Base-by-base conservation (phyloP, 2,329 filamentous ascomycete species). In the Dothidotthia symphoricarpi region DNA sequence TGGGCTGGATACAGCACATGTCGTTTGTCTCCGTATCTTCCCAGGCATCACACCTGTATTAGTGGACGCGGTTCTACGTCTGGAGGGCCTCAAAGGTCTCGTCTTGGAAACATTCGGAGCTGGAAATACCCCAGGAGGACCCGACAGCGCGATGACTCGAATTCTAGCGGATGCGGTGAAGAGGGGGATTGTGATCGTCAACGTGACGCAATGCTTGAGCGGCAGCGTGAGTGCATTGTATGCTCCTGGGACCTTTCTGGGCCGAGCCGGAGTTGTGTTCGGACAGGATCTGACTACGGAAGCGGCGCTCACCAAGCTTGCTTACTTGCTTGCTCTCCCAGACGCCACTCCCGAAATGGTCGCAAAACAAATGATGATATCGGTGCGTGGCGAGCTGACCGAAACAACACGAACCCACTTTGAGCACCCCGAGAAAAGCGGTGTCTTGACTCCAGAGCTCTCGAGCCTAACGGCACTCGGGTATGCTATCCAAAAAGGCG, bases 11-110 rank as follows among this genome's bases (percentile, higher is more conserved):
- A 95, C 86, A 9, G 81, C 85, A n/a, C 86, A 94, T 63, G 89
- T 95, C 27, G 88, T 89, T 14, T 93, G 88, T 63, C 74, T 95
- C 55, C 84, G 89, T 40, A 85, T 95, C 47, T 95, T 95, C 67
- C 90, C 90, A 0, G 90, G 90, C 22, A 94, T 96, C 69, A 86
- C 86, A 64, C 86, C 89, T n/a, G 85, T 89, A 61, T 94, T 95
- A 86, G 78, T 96, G 22, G 88, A 93, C 60, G 85, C 86, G 1
- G 88, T 95, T 12, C 74, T 95, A 43, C 78, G 78, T 29, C 72
- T 89, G 22, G 82, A 87, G n/a, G 81, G 82, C 31, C 75, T 96
- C 11, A 81, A 82, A 32, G 90, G 90, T 1, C 75, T 95, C 33
- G 82, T 96, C 26, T 77, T 96, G 28, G 89, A 95, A 69, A 95